Evolutionary conservation across 805 yeast genomes (phyloP).

Genomic region (Saccharomyces eubayanus): DNA sequence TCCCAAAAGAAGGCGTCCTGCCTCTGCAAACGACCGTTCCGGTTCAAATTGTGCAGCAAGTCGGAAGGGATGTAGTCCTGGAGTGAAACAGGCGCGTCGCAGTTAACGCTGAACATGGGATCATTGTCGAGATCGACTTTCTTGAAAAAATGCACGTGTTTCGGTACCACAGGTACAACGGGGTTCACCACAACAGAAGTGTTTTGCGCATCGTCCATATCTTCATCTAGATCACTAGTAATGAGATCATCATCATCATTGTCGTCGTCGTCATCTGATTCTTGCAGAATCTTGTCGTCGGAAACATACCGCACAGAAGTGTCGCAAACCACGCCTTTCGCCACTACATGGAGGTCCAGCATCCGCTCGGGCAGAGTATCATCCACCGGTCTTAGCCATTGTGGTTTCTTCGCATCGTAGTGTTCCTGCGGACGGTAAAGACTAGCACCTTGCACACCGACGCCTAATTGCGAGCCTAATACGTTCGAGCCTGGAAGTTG

Average conservation of each 20-base stretch:
- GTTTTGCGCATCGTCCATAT: slow-evolving; percentile 6
- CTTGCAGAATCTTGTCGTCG: not conserved
- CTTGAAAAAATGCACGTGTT: slow-evolving; percentile 15
- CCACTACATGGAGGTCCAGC: slow-evolving; percentile 1
- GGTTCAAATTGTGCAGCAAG: slow-evolving; percentile 7
- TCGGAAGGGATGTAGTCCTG: slow-evolving; percentile 19
- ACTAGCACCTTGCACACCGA: slow-evolving; percentile 16
- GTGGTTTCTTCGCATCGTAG: not conserved
- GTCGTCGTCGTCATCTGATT: not conserved
- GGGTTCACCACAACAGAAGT: slow-evolving; percentile 13
- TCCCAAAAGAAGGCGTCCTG: slow-evolving; percentile 6
- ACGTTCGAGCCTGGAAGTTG: slow-evolving; percentile 14
- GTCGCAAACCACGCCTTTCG: not conserved
- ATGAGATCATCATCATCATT: slow-evolving; percentile 7
- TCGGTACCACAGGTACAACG: slow-evolving; percentile 12
- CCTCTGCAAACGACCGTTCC: not conserved
- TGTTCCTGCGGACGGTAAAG: slow-evolving; percentile 7
- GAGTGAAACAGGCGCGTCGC: slow-evolving; percentile 6
- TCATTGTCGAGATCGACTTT: slow-evolving; percentile 10
- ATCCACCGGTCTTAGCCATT: slow-evolving; percentile 9
- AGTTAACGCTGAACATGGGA: slow-evolving; percentile 11
- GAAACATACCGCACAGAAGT: not conserved
- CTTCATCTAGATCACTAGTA: slow-evolving; percentile 1
- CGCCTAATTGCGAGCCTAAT: slow-evolving; percentile 19
- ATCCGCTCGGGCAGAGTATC: slow-evolving; percentile 1